phyloP scores from a whole-genome alignment of 768 basidiomycete genomes.

The Agrocybe chaxingu region DNA sequence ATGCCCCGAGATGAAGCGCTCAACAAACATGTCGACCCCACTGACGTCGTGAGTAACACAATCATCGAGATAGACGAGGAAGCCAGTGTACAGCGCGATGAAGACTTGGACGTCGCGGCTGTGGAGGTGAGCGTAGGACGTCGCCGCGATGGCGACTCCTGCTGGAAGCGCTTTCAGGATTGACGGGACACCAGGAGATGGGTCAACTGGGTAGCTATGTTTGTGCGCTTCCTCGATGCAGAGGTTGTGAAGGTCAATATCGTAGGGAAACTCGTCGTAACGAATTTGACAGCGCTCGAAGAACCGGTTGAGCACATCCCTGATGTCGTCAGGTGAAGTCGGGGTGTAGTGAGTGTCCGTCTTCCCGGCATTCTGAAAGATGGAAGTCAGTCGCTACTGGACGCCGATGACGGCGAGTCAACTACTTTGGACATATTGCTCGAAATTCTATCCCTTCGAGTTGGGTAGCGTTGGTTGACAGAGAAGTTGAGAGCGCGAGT shows the following conservation, averaged over 20 bases:
- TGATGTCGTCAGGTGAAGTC: neutral
- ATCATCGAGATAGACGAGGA: slow-evolving; percentile 32
- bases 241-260: slow-evolving; percentile 4
- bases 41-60: slow-evolving; percentile 10
- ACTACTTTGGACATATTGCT: neutral
- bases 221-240: slow-evolving; percentile 1
- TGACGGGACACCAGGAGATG: neutral
- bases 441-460: neutral
- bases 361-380: too few species aligned
- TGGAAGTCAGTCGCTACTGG: too few species aligned
- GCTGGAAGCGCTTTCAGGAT: slow-evolving; percentile 18
- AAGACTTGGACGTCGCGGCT: slow-evolving; percentile 24
- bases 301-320: neutral
- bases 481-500: neutral
- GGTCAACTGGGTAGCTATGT: neutral
- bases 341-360: too few species aligned
- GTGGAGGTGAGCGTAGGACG: slow-evolving; percentile 25
- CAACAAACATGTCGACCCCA: slow-evolving; percentile 30
- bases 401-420: neutral
- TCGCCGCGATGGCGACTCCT: slow-evolving; percentile 25
- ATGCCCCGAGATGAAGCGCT: slow-evolving; percentile 22
- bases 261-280: slow-evolving; percentile 3
- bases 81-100: slow-evolving; percentile 37
- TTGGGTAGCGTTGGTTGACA: neutral
- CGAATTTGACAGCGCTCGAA: neutral